phyloP scores from a whole-genome alignment of 2,329 filamentous ascomycete genomes.

The Colletotrichum higginsianum region DNA sequence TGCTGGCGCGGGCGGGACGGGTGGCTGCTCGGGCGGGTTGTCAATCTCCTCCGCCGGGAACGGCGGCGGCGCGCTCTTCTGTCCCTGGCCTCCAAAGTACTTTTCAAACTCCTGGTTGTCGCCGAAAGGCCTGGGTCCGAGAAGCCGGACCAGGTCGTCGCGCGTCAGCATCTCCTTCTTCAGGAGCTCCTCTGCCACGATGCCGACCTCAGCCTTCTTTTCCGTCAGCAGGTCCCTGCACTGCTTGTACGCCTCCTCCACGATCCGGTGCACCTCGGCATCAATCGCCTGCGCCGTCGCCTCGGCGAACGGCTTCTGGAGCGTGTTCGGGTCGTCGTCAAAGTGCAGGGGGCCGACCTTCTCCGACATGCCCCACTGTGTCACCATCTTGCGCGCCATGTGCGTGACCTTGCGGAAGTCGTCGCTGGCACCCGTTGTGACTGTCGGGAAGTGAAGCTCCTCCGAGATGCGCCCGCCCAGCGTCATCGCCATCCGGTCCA shows the following conservation, averaged over 20 bases:
- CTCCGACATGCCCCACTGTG: conserved; percentile 98
- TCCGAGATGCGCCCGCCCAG: conserved; percentile 95
- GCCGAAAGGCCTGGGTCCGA: conserved; percentile 87
- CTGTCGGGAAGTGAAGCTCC: conserved; percentile 96
- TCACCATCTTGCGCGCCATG: conserved; percentile 98
- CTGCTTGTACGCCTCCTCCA: conserved; percentile 92
- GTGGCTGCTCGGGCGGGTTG: conserved; percentile 52
- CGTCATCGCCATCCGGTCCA: conserved; percentile 99
- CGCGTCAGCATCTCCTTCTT: conserved; percentile 91
- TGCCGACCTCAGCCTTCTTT: conserved; percentile 89
- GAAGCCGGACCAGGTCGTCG: conserved; percentile 91
- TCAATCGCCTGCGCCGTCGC: conserved; percentile 94
- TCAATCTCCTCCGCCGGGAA: conserved; percentile 64
- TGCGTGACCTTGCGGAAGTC: conserved; percentile 99
- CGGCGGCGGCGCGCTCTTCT: conserved; percentile 71
- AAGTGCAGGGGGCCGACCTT: conserved; percentile 96
- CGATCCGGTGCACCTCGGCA: conserved; percentile 88
- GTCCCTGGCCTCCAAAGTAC: conserved; percentile 80
- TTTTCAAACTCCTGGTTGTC: conserved; percentile 93
- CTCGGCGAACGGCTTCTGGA: conserved; percentile 97
- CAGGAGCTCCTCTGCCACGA: conserved; percentile 93
- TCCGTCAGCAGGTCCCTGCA: conserved; percentile 86
- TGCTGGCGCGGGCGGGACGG: conserved; percentile 48
- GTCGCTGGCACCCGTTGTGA: conserved; percentile 94
- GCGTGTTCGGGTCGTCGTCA: conserved; percentile 83